phyloP scores from a whole-genome alignment of 441 rosid species.

The Adansonia rubrostipa region DNA sequence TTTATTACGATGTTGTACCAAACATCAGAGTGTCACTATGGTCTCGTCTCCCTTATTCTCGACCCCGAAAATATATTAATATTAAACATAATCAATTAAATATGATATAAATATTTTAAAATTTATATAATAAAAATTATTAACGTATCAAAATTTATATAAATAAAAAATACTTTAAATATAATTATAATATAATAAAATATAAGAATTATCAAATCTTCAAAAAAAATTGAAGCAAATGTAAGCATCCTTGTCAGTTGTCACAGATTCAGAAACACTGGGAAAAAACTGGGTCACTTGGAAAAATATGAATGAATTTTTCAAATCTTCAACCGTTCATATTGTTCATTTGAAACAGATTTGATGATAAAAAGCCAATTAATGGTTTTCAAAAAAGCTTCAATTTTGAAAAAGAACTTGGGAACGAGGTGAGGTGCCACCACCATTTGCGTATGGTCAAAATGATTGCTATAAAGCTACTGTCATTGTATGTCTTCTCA shows the following conservation, averaged over 20 bases:
- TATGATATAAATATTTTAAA: no score
- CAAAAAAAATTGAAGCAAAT: no score
- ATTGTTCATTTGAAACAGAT: not conserved
- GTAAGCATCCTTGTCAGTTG: not conserved
- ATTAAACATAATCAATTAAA: no score
- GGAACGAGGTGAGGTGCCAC: not conserved
- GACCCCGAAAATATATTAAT: not conserved
- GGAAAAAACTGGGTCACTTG: no score
- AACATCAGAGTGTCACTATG: not conserved
- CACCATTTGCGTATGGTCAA: not conserved
- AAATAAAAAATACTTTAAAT: no score
- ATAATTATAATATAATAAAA: no score
- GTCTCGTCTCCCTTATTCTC: not conserved
- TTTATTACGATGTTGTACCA: not conserved
- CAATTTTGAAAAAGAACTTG: not conserved
- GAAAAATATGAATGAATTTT: not conserved
- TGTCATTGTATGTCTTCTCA: conserved; percentile 4
- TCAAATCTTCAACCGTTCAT: conserved; percentile 11
- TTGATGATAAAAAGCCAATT: not conserved
- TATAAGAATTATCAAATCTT: no score
- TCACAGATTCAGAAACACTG: not conserved
- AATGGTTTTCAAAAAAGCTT: not conserved
- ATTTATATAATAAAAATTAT: no score
- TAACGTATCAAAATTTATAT: no score
- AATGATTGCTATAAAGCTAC: conserved; percentile 1